Evolutionary conservation across 768 basidiomycete genomes (phyloP), one percentile per base, ranked within the genome.

Genomic region (Psilocybe subaeruginosa): DNA sequence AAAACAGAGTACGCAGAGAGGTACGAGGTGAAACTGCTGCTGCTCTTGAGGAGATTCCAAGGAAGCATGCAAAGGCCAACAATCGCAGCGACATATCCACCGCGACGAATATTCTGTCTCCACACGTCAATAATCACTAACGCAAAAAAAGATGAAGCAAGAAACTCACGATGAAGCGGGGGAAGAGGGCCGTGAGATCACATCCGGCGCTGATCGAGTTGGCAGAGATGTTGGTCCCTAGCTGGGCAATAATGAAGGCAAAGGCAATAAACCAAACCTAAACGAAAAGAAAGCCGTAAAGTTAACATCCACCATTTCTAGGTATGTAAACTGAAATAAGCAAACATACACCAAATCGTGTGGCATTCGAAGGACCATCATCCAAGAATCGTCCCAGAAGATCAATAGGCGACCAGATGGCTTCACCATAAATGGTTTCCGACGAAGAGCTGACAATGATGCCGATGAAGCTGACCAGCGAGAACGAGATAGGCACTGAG

Each of bases 201-300:
- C 91, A 92, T 12, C 93, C 91, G 3, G 92, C 91, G 47, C 87
- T 89, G 69, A 93, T 85, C 4, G 89, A 88, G 76, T 94, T 93
- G 31, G 91, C 92, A 8, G 90, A 89, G 67, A 91, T 89, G 72
- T 91, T 93, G 31, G 89, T 91, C 16, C 70, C 69, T 30, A 71
- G 65, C 87, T 89, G 91, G 7, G 90, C 91, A 69, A 93, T 84
- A 65, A 93, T 87, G 74, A 95, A 93, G 4, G 87, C 85, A 41
- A 84, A 84, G 8, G 88, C 78, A 69, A 95, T 93, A 79, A 91
- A 92, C 82, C 89, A 90, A 23, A 53, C 51, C 91, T 85, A 84
- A 84, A 65, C 16, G 23, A 56, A 23, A 60, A 49, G 17, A 17
- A 17, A 49, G 53, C 54, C 45, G 23, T 31, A 7, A 37, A 37